phyloP scores from a whole-genome alignment of 805 yeast species.

The Zygoascus biomembranicola region DNA sequence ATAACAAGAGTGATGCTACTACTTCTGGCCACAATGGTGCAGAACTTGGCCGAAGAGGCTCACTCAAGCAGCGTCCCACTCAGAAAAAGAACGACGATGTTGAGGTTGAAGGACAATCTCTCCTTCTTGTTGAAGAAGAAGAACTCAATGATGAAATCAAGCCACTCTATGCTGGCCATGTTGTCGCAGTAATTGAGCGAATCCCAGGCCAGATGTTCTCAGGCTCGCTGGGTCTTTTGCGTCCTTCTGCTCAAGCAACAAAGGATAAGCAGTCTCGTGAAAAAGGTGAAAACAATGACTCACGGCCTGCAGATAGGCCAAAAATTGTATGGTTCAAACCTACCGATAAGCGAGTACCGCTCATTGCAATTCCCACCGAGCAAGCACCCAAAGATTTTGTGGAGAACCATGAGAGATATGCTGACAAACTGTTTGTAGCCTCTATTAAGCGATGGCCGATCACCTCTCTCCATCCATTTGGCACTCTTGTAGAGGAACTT shows the following conservation, averaged over 20 bases:
- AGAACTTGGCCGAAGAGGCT: slow-evolving; percentile 67
- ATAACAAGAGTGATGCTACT: slow-evolving; percentile 14
- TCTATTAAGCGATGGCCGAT: slow-evolving; percentile 99
- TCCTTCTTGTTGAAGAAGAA: slow-evolving; percentile 87
- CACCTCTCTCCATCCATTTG: slow-evolving; percentile 96
- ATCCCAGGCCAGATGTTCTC: slow-evolving; percentile 94
- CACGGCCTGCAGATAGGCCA: slow-evolving; percentile 42
- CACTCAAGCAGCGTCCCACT: slow-evolving; percentile 89
- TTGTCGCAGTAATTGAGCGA: slow-evolving; percentile 95
- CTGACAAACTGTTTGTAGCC: slow-evolving; percentile 80
- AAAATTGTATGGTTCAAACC: slow-evolving; percentile 99
- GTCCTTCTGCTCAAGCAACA: slow-evolving; percentile 93
- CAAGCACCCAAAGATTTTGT: slow-evolving; percentile 96
- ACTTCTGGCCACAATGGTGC: slow-evolving; percentile 21
- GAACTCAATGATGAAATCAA: slow-evolving; percentile 87
- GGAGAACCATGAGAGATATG: slow-evolving; percentile 78
- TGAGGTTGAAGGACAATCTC: slow-evolving; percentile 95
- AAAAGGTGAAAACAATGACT: slow-evolving; percentile 15
- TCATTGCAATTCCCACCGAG: slow-evolving; percentile 97
- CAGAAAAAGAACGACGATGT: slow-evolving; percentile 97
- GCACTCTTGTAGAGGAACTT: slow-evolving; percentile 78
- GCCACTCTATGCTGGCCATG: slow-evolving; percentile 96
- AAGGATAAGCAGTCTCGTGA: slow-evolving; percentile 50
- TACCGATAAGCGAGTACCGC: slow-evolving; percentile 93
- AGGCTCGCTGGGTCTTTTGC: slow-evolving; percentile 84